Percentiles rank a stretch among this genome's conserved stretches.
These are phyloP conservation scores for Moesziomyces antarcticus DNA, from an alignment of 1,284 basidiomycete genomes.

Conservation along the genomic window DNA sequence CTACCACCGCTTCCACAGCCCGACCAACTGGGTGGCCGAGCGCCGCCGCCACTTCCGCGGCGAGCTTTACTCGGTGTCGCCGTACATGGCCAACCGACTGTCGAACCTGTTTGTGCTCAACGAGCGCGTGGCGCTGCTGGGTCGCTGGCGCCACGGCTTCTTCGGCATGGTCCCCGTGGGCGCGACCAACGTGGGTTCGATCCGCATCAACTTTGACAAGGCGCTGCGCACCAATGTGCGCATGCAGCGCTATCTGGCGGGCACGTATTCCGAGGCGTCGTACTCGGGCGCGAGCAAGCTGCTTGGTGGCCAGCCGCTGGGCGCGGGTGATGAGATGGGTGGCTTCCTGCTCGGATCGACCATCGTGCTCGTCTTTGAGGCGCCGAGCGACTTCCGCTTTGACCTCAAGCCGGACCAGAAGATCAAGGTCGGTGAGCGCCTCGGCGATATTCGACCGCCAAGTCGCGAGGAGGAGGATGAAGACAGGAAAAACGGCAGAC, in stretches of 20 bases:
- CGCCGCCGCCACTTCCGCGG: slow-evolving; percentile 93
- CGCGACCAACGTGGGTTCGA: slow-evolving; percentile 96
- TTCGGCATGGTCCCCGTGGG: slow-evolving; percentile 98
- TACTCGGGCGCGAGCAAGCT: slow-evolving; percentile 69
- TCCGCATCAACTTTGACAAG: slow-evolving; percentile 95
- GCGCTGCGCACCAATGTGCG: slow-evolving; percentile 71
- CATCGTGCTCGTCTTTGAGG: slow-evolving; percentile 96
- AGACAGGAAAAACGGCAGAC: slow-evolving; percentile 22
- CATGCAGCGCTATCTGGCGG: slow-evolving; percentile 70
- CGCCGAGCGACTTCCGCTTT: slow-evolving; percentile 85
- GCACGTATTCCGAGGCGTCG: slow-evolving; percentile 88
- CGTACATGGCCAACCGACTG: slow-evolving; percentile 91
- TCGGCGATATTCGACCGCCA: slow-evolving; percentile 66
- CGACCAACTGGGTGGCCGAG: slow-evolving; percentile 96
- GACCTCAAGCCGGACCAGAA: slow-evolving; percentile 82
- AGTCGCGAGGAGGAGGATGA: slow-evolving; percentile 7
- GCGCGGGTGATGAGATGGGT: slow-evolving; percentile 92
- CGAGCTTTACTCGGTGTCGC: slow-evolving; percentile 96
- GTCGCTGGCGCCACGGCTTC: slow-evolving; percentile 94
- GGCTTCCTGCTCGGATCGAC: slow-evolving; percentile 96
- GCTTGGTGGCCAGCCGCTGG: slow-evolving; percentile 87
- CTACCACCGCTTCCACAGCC: slow-evolving; percentile 97
- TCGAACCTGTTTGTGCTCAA: slow-evolving; percentile 96
- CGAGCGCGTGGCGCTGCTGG: slow-evolving; percentile 95
- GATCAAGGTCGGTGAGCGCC: slow-evolving; percentile 84